Evolutionary conservation across 1,284 basidiomycete genomes (phyloP), one percentile per base, ranked within the genome.

Genomic region (Trichosporon sp.): DNA sequence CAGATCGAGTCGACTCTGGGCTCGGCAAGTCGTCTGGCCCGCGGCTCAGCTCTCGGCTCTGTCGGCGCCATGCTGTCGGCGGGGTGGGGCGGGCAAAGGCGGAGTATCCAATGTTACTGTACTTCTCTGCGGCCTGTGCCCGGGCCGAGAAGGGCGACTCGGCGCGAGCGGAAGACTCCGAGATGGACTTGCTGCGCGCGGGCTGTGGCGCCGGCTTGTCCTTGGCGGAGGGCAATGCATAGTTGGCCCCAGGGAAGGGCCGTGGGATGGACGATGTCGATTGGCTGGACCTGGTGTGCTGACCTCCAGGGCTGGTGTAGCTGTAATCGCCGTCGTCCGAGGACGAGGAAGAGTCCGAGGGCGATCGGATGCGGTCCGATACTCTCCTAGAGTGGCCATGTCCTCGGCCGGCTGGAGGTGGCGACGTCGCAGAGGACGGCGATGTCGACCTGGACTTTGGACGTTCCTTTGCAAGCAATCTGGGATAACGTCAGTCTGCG

Each of bases 331-430:
- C 74, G 6, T 70, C 69, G 1, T 70, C 69, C 9, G 72, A 75
- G 4, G 69, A 69, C 14, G 71, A 70, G 23, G 75, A 75, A 5
- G 72, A 71, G 58, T 78, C 78, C 0, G 75, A 77, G 4, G 75
- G 73, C 5, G 77, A 76, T 8, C 72, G 70, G 46, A 79, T 71
- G 7, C 78, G 71, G 56, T 76, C 74, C 7, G 75, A 78, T 19
- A 68, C 63, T 6, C 73, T 69, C 2, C 76, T 72, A 6, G 59
- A 56, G 27, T 64, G 66, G 32, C 23, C 27, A 13, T 31, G 46
- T 6, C 13, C 14, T 27, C 27, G 34, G 29, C 11, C 33, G 23
- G 32, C 7, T 13, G 56, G 31, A 2, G 34, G 21, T 54, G 44
- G 33, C 29, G 27, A 49, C 16, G 59, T 54, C 11, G 31, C 21